Evolutionary conservation across 2,329 filamentous ascomycete genomes (phyloP).

Genomic region (Penicillium sp.): DNA sequence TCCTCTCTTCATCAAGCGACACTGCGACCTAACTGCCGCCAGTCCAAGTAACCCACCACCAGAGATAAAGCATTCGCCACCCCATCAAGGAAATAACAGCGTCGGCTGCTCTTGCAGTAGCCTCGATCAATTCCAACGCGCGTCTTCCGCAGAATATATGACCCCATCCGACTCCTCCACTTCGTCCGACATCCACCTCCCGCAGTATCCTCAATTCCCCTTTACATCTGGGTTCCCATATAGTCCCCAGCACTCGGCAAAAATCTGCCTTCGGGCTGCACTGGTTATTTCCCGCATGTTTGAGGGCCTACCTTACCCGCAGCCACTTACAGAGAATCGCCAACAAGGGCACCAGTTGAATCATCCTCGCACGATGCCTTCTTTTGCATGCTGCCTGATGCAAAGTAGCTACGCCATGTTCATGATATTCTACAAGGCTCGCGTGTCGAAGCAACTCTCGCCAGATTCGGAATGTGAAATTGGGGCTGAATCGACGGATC

Average conservation of each 20-base stretch:
- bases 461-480: slow-evolving; percentile 28
- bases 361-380: slow-evolving; percentile 50
- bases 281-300: slow-evolving; percentile 49
- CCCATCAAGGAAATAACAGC: slow-evolving; percentile 24
- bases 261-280: slow-evolving; percentile 46
- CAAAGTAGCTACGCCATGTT: slow-evolving; percentile 53
- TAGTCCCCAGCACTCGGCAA: slow-evolving; percentile 46
- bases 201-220: slow-evolving; percentile 33
- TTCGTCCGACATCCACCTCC: slow-evolving; percentile 34
- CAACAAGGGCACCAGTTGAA: slow-evolving; percentile 21
- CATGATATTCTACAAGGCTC: slow-evolving; percentile 50
- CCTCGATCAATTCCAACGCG: slow-evolving; percentile 34
- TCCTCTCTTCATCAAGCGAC: slow-evolving; percentile 50
- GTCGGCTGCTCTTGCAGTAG: slow-evolving; percentile 39
- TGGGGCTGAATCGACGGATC: slow-evolving; percentile 30
- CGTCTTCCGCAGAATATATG: slow-evolving; percentile 36
- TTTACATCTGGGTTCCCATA: slow-evolving; percentile 46
- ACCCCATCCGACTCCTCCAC: slow-evolving; percentile 39
- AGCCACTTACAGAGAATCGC: slow-evolving; percentile 30
- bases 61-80: slow-evolving; percentile 13
- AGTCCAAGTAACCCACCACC: slow-evolving; percentile 20
- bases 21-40: slow-evolving; percentile 48
- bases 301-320: slow-evolving; percentile 43
- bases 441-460: slow-evolving; percentile 39
- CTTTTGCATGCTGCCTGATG: slow-evolving; percentile 53